These are phyloP conservation scores for Aspergillus diversus DNA, from an alignment of 495 filamentous ascomycete genomes.

Conservation along the genomic window DNA sequence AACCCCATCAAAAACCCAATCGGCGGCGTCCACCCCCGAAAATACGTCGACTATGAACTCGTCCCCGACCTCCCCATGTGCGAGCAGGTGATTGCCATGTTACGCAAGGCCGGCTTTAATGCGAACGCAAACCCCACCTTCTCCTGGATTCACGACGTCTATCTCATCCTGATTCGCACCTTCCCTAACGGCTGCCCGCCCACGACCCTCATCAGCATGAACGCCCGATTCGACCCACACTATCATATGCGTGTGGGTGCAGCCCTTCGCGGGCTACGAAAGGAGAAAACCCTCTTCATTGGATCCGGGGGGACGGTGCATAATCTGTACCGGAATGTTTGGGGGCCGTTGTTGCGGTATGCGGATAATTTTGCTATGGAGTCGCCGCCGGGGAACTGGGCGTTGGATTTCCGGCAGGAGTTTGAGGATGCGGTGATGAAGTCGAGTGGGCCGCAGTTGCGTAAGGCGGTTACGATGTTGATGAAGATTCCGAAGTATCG, in stretches of 20 bases:
- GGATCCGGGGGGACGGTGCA: conserved; percentile 64
- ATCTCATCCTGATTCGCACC: conserved; percentile 62
- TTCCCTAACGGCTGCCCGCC: conserved; percentile 58
- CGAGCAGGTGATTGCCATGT: conserved; percentile 43
- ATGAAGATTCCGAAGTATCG: conserved; percentile 62
- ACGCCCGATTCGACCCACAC: conserved; percentile 60
- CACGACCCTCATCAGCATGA: conserved; percentile 57
- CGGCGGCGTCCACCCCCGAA: conserved; percentile 54
- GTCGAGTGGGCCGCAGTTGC: conserved; percentile 46
- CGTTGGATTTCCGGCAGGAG: conserved; percentile 61
- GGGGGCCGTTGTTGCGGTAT: conserved; percentile 57
- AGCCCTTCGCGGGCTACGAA: conserved; percentile 51
- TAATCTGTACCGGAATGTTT: conserved; percentile 62
- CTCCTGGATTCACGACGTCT: conserved; percentile 66
- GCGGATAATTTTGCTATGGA: conserved; percentile 60
- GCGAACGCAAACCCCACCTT: conserved; percentile 47
- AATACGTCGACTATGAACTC: conserved; percentile 56
- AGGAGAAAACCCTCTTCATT: conserved; percentile 53
- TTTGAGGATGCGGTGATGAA: conserved; percentile 55
- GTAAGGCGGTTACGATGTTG: conserved; percentile 51
- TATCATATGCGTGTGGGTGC: conserved; percentile 58
- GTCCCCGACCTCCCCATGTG: conserved; percentile 53
- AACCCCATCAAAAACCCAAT: conserved; percentile 55
- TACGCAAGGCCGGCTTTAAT: conserved; percentile 50
- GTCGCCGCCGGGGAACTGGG: conserved; percentile 53